Base-by-base conservation (phyloP, 768 basidiomycete genomes). In the Pisolithus sp. region DNA sequence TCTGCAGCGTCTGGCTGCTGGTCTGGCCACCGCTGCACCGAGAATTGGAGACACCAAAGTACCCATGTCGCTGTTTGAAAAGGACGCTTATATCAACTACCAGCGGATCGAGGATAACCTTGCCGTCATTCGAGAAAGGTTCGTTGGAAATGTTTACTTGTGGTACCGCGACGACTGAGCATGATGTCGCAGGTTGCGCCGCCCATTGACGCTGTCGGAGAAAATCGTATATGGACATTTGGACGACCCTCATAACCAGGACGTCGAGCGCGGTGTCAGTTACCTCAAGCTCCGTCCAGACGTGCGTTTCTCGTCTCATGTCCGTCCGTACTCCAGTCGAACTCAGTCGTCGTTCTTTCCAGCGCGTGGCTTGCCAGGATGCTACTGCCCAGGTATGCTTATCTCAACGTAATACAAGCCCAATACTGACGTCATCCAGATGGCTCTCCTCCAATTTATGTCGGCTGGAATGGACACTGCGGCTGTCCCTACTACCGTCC, bases 401-500 rank as follows among this genome's bases (percentile, higher is more conserved):
- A 21, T 57, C 48, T 26, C 39, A 50, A 52, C 60, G 58, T 60
- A 54, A 24, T 34, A 51, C 31, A 31, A 40, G 46, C 46, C 17
- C n/a, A 30, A 28, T 17, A 45, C 60, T 68, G 58, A 70, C 62
- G 63, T 70, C 58, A 67, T 52, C 0, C 69, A 98, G 91, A 99
- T 99, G 96, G 96, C 96, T 18, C 82, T 99, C 51, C 80, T 99
- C 59, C 96, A 99, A 79, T 99, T 99, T 82, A 99, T 99, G 96
- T 97, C 96, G 48, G 93, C 96, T 17, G 95, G 95, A 57, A 93
- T 99, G 81, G 91, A 91, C 68, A 95, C 93, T 43, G 92, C 91
- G 38, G 95, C 95, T 43, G 94, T 97, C 57, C 95, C 95, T 31
- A 95, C 95, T 58, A 95, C 96, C 57, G 96, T 99, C 42, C 95